These are phyloP conservation scores for Ogataea kodamae DNA, from an alignment of 805 yeast species.

Conservation along the genomic window DNA sequence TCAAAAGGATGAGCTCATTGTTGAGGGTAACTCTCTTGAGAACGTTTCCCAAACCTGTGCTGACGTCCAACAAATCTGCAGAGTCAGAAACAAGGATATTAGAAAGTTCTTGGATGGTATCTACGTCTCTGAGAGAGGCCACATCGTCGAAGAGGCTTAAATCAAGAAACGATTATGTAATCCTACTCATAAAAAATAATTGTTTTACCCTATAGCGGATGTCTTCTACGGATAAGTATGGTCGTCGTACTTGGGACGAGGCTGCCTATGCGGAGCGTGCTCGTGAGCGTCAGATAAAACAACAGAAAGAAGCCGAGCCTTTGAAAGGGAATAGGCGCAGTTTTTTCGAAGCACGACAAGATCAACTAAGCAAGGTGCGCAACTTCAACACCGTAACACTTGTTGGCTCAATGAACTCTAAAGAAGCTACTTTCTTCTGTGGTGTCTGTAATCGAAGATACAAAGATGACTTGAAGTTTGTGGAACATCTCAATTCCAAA, in stretches of 20 bases:
- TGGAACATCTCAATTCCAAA: conserved; percentile 80
- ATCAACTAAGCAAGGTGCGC: conserved; percentile 25
- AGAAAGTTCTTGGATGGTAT: conserved; percentile 99
- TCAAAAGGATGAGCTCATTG: conserved; percentile 92
- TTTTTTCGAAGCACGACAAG: conserved; percentile 22
- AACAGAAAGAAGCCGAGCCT: conserved; percentile 14
- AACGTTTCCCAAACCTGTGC: conserved; percentile 98
- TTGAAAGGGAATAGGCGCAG: conserved; percentile 17
- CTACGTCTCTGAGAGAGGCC: conserved; percentile 95
- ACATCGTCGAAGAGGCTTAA: conserved; percentile 52
- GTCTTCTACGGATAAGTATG: conserved; percentile 31
- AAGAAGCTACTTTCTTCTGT: conserved; percentile 82
- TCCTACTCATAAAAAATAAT: conserved; percentile 2
- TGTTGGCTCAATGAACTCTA: conserved; percentile 27
- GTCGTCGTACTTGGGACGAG: conserved; percentile 71
- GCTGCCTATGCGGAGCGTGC: conserved; percentile 58
- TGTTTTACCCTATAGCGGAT: background rate
- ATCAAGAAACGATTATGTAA: conserved; percentile 3
- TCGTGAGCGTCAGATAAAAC: conserved; percentile 12
- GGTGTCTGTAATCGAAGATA: conserved; percentile 74
- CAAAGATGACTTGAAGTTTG: conserved; percentile 75
- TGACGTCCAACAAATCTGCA: conserved; percentile 95
- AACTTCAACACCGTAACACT: conserved; percentile 23
- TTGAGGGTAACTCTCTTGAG: conserved; percentile 94
- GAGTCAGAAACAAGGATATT: conserved; percentile 99